Base-by-base conservation (phyloP, 163 green algal species). In the Prototheca cutis region DNA sequence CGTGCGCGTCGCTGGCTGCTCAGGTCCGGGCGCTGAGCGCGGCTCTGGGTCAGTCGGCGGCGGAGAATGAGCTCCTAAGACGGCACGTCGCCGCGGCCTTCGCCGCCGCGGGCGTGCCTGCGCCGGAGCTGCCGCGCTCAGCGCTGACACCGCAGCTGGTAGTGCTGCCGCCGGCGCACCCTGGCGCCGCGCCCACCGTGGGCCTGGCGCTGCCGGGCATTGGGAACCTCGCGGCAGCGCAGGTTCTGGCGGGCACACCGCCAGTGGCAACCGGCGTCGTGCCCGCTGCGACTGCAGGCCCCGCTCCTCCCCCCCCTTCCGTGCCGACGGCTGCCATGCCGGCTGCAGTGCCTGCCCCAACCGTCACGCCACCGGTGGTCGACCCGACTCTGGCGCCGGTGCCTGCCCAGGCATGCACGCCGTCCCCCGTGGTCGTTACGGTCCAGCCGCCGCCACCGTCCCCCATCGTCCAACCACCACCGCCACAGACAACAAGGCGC, bases 71-170 rank as follows among this genome's bases (percentile, higher is more conserved):
- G 21, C 4, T 40, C 15, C 63, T 77, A 6, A 28, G 59, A n/a
- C 53, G 57, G 53, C 63, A 72, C 42, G 51, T 77, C 40, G 49
- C 32, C 15, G n/a, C 55, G n/a, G 36, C 61, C n/a, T 72, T 58
- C 63, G 23, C 53, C 28, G 24, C 56, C 34, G 36, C 61, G 3
- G 56, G 56, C 6, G 19, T 36, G n/a, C 33, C 53, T 2, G 34
- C 63, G 29, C 42, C 56, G 29, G 48, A 40, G 21, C 40, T 21
- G 8, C 40, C 40, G 8, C 24, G 34, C 0, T 40, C 55, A 39
- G 71, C 66, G 32, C 65, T 71, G 56, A 62, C 48, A 0, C 55
- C 34, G 29, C 72, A 72, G 61, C 72, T 68, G 33, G 25, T 32
- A 10, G 13, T 36, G 34, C 33, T 52, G 21, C 55, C 58, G 8